Base-by-base conservation (phyloP, 805 yeast genomes). In the Candida nitratophila region DNA sequence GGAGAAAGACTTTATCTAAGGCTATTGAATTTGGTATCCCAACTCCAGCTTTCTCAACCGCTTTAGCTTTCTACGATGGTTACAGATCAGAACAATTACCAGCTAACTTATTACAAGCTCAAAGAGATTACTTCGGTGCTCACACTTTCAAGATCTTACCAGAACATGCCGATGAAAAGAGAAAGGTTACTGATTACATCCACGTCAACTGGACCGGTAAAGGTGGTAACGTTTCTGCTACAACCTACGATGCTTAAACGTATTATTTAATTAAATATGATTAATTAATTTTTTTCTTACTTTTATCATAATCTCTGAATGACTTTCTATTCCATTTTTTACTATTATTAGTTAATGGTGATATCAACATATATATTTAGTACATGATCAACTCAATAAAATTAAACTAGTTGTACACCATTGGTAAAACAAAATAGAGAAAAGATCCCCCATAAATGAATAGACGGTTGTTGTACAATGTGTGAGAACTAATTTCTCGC, bases 121-220 rank as follows among this genome's bases (percentile, higher is more conserved):
- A 91, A 81, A 88, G 99, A 80, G 99, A 91, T 71, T 91, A 89
- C 87, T 91, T 91, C 64, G 99, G 99, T 74, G 98, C 99, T 55
- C 99, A 91, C 81, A 93, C 99, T 64, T 91, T 93, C 89, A 80
- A 80, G 70, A 95, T 93, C 53, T 76, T 89, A 66, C 96, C 96
- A 59, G 93, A 91, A 70, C 68, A 59, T 59, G 96, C 88, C 59
- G 75, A 78, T 64, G 88, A 73, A 43, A 70, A 70, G 65, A 77
- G 86, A 71, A 91, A 93, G 73, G 81, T 71, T 54, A 93, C 77
- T 61, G 72, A 79, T 56, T 81, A 83, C 75, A 84, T 91, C 70
- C 99, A 91, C 76, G 77, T 93, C 65, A 91, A 91, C 93, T 91
- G 99, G 99, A 91, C 98, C 55, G 98, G 98, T 69, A 82, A 81